A percentile compares a stretch with the other conserved stretches of the same genome.
These are phyloP conservation scores for Ophiostoma sp. DNA, from an alignment of 2,329 filamentous ascomycete genomes.

Conservation along the genomic window DNA sequence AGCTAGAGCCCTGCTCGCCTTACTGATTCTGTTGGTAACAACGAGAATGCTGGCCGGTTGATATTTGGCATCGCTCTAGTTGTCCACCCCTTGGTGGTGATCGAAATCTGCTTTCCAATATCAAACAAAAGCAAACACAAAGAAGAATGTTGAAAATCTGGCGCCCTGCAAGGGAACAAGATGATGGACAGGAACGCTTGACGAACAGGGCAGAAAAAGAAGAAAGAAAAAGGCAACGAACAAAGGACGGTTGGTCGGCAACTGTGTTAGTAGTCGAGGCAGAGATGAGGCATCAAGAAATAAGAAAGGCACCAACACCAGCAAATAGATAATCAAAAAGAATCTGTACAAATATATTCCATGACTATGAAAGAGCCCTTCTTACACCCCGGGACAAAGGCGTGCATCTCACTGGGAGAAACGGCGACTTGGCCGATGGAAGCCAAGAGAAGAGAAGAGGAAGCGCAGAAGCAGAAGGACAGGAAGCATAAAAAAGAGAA, in stretches of 20 bases:
- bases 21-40: not conserved
- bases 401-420: not conserved
- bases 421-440: not conserved
- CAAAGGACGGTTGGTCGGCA: not conserved
- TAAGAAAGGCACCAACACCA: not conserved
- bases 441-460: not conserved
- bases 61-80: not conserved
- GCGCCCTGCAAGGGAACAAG: not conserved
- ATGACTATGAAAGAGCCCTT: not conserved
- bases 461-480: too few relatives aligned
- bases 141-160: slow-evolving; percentile 5
- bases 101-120: slow-evolving; percentile 3
- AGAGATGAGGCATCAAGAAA: not conserved
- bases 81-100: not conserved
- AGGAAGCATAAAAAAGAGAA: not conserved
- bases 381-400: not conserved
- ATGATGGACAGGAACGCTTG: slow-evolving; percentile 3
- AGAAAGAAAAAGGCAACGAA: not conserved
- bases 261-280: too few relatives aligned
- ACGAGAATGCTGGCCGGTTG: slow-evolving; percentile 2
- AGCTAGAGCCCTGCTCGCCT: not conserved
- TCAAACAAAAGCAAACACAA: not conserved
- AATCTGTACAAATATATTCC: too few relatives aligned
- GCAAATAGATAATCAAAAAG: not conserved
- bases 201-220: not conserved